Base-by-base conservation (phyloP, 1,284 basidiomycete species). In the Leccinum subfulvum region DNA sequence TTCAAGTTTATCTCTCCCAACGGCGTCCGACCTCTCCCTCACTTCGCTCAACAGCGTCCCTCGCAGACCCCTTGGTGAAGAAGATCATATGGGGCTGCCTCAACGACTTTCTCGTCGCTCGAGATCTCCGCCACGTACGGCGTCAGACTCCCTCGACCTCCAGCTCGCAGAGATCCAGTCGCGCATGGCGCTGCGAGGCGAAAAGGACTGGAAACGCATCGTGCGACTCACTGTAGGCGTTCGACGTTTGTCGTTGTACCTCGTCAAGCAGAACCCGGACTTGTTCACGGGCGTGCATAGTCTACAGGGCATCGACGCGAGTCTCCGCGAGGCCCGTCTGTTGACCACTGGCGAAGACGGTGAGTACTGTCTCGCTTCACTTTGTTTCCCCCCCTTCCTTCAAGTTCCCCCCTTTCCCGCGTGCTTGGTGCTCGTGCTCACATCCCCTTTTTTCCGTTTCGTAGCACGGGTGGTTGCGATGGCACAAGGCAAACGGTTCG, bases 31-130 rank as follows among this genome's bases (percentile, higher is more conserved):
- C 30, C 10, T 33, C 67, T 76, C 59, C 33, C 73, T 80, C 56
- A 64, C 9, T 39, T 44, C 69, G 2, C 64, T 63, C 52, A 60
- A 65, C 10, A 63, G 13, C 41, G 41, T 44, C 41, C 41, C 72
- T 81, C 57, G 64, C 66, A 44, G 63, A 73, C 18, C 62, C 67
- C 9, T 59, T 62, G 1, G 65, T 79, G 51, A 69, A 73, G 28
- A 82, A 81, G 68, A 63, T 82, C 62, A 78, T 79, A 59, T 81
- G 80, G 80, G 80, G 82, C 64, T 81, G 79, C 16, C 73, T 78
- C 1, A 76, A 78, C 69, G 80, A 81, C 66, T 78, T 68, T 66
- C 65, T 78, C 44, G 80, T n/a, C n/a, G n/a, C n/a, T n/a, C n/a
- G n/a, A 81, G 66, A 71, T 82, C 3, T 66, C 39, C 3, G 62